These are phyloP conservation scores for Neurospora pannonica DNA, from an alignment of 495 filamentous ascomycete genomes.

Conservation along the genomic window DNA sequence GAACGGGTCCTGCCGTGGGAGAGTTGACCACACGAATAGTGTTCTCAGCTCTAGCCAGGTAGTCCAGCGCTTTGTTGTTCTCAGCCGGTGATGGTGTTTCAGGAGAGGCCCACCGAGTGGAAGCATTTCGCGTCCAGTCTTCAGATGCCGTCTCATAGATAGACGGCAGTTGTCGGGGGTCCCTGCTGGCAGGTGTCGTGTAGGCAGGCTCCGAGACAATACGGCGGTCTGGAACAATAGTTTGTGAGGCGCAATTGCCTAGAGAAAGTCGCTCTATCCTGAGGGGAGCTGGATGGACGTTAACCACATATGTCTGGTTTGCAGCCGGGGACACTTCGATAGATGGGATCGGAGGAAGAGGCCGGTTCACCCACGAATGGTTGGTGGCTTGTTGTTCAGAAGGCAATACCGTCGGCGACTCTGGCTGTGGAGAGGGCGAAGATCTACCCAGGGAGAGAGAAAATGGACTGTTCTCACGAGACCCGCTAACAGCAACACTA, in stretches of 20 bases:
- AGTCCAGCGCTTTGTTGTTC: conserved; percentile 25
- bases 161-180: conserved; percentile 36
- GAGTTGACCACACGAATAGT: conserved; percentile 44
- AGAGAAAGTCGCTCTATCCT: conserved; percentile 5
- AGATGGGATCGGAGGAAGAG: conserved; percentile 45
- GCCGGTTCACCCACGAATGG: conserved; percentile 27
- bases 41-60: conserved; percentile 26
- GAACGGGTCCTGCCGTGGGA: conserved; percentile 13
- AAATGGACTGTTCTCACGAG: conserved; percentile 17
- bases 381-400: not conserved
- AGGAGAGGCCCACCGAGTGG: conserved; percentile 18
- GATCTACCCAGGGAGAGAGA: conserved; percentile 15
- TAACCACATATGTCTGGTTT: conserved; percentile 10
- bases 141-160: conserved; percentile 40
- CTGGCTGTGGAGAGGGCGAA: conserved; percentile 1
- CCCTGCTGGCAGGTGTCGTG: conserved; percentile 19
- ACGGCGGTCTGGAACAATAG: conserved; percentile 11
- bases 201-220: conserved; percentile 49
- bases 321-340: conserved; percentile 5
- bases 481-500: conserved; percentile 5
- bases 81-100: conserved; percentile 23
- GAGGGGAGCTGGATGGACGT: conserved; percentile 6
- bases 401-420: not conserved
- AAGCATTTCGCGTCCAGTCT: conserved; percentile 12
- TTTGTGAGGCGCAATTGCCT: not conserved